Conservation (phyloP, 2,329 filamentous ascomycete genomes). For the Alternaria incomplexa region DNA sequence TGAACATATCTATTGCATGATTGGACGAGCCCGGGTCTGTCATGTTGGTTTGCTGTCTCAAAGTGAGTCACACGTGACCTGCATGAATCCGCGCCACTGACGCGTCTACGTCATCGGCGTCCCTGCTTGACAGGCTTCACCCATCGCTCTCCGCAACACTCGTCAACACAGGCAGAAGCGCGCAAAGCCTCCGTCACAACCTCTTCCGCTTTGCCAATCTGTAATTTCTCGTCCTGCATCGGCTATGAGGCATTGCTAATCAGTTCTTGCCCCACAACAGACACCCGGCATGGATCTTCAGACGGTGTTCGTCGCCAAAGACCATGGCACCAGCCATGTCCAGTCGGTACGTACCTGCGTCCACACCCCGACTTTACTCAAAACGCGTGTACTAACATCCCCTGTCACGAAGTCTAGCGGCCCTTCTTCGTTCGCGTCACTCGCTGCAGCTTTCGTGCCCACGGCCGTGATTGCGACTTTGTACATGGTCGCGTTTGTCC, state of each 20-base stretch:
- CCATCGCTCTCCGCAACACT: conserved; percentile 2
- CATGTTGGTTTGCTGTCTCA: background rate
- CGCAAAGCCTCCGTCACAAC: background rate
- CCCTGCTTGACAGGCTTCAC: conserved; percentile 8
- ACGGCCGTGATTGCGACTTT: conserved; percentile 38
- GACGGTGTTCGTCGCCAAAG: conserved; percentile 17
- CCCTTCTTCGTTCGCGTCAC: conserved; percentile 40
- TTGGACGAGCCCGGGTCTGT: background rate
- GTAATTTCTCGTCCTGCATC: background rate
- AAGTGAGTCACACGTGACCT: conserved; percentile 8
- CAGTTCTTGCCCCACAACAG: background rate
- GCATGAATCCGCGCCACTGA: conserved; percentile 3
- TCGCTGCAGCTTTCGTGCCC: conserved; percentile 45
- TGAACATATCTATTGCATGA: background rate
- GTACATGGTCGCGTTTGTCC: conserved; percentile 46
- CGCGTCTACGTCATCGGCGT: conserved; percentile 21
- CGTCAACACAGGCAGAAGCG: conserved; percentile 1
- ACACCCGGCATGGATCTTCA: conserved; percentile 24
- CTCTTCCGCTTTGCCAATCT: background rate
- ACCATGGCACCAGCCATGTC: conserved; percentile 17
- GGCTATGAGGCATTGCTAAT: conserved; percentile 9
- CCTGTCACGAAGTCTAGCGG: conserved; percentile 29
- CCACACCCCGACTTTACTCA: background rate
- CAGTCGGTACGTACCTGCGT: conserved; percentile 22
- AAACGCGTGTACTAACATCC: conserved; percentile 11